Conservation (phyloP, 2,329 filamentous ascomycete species). For the Ophiostoma triangulosporum region DNA sequence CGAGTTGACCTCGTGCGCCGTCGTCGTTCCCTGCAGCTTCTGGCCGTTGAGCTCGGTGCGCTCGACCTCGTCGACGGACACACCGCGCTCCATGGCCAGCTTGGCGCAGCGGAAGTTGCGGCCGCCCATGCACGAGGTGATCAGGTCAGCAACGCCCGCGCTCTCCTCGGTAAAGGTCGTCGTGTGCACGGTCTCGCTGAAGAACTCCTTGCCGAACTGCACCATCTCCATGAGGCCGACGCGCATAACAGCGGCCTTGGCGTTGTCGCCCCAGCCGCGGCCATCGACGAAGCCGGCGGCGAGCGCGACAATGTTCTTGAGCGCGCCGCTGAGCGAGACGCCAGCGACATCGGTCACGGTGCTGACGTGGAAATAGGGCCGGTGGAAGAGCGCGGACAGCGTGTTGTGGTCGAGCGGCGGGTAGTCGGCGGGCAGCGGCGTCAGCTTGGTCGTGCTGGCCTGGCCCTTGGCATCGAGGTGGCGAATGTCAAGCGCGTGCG, state of each 20-base stretch:
- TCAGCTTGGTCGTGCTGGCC: slow-evolving; percentile 55
- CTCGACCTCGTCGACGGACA: slow-evolving; percentile 79
- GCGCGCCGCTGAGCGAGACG: slow-evolving; percentile 81
- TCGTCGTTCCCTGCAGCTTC: slow-evolving; percentile 89
- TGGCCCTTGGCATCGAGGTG: slow-evolving; percentile 47
- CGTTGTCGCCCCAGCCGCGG: slow-evolving; percentile 94
- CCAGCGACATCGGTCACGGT: slow-evolving; percentile 93
- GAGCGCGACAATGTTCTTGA: slow-evolving; percentile 94
- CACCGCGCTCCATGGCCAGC: slow-evolving; percentile 66
- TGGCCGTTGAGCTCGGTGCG: slow-evolving; percentile 84
- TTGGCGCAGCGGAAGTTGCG: slow-evolving; percentile 91
- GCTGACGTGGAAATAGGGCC: slow-evolving; percentile 93
- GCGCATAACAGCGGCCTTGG: slow-evolving; percentile 97
- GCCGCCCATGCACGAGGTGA: slow-evolving; percentile 84
- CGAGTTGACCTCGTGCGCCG: slow-evolving; percentile 78
- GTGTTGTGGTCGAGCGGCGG: slow-evolving; percentile 74
- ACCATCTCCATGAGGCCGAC: slow-evolving; percentile 94
- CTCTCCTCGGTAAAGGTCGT: slow-evolving; percentile 95
- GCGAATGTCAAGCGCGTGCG: slow-evolving; percentile 26
- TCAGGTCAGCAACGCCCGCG: slow-evolving; percentile 86
- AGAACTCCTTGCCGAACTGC: slow-evolving; percentile 88
- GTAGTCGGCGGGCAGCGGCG: slow-evolving; percentile 66
- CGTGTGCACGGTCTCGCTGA: slow-evolving; percentile 64
- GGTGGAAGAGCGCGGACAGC: slow-evolving; percentile 78
- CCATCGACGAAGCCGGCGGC: slow-evolving; percentile 93